A percentile compares a stretch with the other conserved stretches of the same genome.
Conservation (phyloP, 2,329 filamentous ascomycete species). For the Cercospora canescens region DNA sequence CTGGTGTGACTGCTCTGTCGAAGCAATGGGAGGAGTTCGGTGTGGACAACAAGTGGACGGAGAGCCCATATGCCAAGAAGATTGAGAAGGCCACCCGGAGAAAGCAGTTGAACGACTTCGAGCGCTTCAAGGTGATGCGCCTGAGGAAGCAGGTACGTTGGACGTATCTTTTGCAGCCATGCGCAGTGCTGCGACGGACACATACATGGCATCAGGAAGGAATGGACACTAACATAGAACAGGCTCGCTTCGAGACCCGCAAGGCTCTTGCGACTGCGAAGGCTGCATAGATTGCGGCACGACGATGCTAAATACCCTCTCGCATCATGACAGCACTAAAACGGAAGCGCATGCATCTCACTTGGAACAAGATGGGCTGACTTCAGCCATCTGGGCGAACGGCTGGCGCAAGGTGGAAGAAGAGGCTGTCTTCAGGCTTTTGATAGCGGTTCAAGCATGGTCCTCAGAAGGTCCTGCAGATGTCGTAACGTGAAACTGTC, state of each 20-base stretch:
- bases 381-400: constrained; percentile 12
- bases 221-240: constrained; percentile 10
- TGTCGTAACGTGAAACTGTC: constrained; percentile 21
- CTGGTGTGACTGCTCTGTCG: constrained; percentile 80
- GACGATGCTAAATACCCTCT: constrained; percentile 15
- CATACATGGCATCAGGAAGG: background rate
- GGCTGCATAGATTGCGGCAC: constrained; percentile 50
- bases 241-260: constrained; percentile 91
- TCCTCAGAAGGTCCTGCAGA: constrained; percentile 15
- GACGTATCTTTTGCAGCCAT: background rate
- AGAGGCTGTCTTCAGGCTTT: constrained; percentile 27
- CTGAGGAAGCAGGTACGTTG: constrained; percentile 92
- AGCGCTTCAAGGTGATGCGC: constrained; percentile 99
- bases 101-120: constrained; percentile 93
- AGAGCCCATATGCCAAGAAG: constrained; percentile 94
- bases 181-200: background rate
- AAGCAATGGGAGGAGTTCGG: constrained; percentile 87
- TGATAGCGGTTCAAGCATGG: constrained; percentile 30
- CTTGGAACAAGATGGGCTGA: constrained; percentile 10
- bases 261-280: constrained; percentile 95
- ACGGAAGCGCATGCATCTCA: constrained; percentile 15
- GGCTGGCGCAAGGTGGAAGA: constrained; percentile 28
- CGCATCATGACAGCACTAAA: constrained; percentile 21
- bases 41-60: constrained; percentile 90
- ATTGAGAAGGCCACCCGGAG: constrained; percentile 81